These are phyloP conservation scores for Infundibulicybe gibba DNA, from an alignment of 768 basidiomycete genomes.

Conservation along the genomic window DNA sequence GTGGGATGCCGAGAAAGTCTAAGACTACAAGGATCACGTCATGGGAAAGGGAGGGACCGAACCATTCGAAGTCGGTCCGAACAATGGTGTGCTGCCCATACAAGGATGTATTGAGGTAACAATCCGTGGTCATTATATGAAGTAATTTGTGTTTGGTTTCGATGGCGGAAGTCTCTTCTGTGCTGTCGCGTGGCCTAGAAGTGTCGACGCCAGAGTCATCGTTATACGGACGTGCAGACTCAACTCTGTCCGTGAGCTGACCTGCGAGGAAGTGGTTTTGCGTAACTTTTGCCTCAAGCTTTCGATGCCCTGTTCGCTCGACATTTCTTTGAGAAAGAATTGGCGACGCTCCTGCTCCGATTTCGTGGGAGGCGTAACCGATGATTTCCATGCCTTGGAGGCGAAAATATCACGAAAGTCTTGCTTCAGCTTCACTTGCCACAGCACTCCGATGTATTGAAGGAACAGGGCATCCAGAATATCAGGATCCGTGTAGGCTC, in stretches of 20 bases:
- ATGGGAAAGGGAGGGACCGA: constrained; percentile 2
- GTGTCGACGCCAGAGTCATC: constrained; percentile 6
- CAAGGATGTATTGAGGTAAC: constrained; percentile 2
- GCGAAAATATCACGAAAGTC: constrained; percentile 23
- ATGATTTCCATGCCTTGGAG: constrained; percentile 34
- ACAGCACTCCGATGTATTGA: constrained; percentile 38
- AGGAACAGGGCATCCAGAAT: constrained; percentile 41
- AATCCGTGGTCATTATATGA: constrained; percentile 2
- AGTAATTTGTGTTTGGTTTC: constrained; percentile 1
- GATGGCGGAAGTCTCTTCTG: no score
- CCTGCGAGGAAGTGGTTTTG: constrained; percentile 27
- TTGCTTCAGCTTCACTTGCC: constrained; percentile 35
- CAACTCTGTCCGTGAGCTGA: constrained; percentile 21
- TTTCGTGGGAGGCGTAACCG: constrained; percentile 7
- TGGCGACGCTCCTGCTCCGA: constrained; percentile 6
- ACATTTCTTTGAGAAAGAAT: not conserved
- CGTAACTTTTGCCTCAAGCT: constrained; percentile 18
- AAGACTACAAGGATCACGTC: not conserved
- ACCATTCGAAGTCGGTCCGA: constrained; percentile 3
- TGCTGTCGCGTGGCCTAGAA: no score
- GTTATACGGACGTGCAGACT: constrained; percentile 9
- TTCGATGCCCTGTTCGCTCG: constrained; percentile 15
- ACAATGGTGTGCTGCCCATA: not conserved
- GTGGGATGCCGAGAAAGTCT: not conserved
- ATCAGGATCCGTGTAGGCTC: constrained; percentile 47